Evolutionary conservation across 768 basidiomycete genomes (phyloP).

Genomic region (Gymnopilus dilepis): DNA sequence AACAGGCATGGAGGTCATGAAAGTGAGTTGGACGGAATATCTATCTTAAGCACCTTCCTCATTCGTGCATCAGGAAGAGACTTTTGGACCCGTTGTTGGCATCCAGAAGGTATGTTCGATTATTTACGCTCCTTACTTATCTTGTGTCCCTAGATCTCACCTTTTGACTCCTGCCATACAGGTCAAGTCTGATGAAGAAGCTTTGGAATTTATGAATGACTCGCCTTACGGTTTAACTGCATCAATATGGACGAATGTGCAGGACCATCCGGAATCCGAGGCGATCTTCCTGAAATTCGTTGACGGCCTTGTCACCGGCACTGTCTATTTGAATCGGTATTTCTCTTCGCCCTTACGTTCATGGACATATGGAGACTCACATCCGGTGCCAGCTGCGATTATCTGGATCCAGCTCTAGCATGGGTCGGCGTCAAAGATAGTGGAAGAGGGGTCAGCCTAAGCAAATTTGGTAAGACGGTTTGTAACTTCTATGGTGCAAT

Average conservation of each 20-base stretch:
- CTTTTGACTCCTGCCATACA: constrained; percentile 27
- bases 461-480: constrained; percentile 74
- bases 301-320: constrained; percentile 83
- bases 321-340: constrained; percentile 90
- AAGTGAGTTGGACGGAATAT: constrained; percentile 45
- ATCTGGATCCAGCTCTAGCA: constrained; percentile 87
- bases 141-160: too few species aligned
- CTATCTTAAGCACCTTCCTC: constrained; percentile 3
- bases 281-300: constrained; percentile 69
- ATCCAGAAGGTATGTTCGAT: constrained; percentile 78
- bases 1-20: constrained; percentile 92
- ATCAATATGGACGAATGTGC: constrained; percentile 88
- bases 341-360: constrained; percentile 6
- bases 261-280: constrained; percentile 63
- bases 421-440: constrained; percentile 97
- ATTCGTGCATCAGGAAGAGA: constrained; percentile 67
- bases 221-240: constrained; percentile 95
- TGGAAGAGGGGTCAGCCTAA: constrained; percentile 89
- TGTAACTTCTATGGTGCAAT: background rate
- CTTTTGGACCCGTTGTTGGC: constrained; percentile 92
- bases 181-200: constrained; percentile 88
- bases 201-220: constrained; percentile 92
- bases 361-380: background rate
- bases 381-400: constrained; percentile 77
- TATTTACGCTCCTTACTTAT: too few species aligned